phyloP scores from a whole-genome alignment of 2,329 filamentous ascomycete species.

The Ceratocystis destructans region DNA sequence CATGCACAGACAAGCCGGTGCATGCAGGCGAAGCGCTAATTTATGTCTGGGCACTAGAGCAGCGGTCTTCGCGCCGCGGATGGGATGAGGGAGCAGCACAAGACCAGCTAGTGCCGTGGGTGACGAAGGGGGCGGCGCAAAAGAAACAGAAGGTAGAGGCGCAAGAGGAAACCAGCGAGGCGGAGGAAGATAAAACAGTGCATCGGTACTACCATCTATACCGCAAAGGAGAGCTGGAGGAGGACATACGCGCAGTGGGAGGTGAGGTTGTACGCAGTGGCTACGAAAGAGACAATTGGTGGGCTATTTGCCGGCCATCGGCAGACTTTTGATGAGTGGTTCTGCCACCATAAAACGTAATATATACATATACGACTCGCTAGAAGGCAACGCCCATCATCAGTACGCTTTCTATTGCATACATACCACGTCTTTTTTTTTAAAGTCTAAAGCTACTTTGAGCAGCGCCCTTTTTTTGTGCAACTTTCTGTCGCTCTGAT shows the following conservation, averaged over 20 bases:
- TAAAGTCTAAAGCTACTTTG: too few species aligned
- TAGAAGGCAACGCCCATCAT: too few species aligned
- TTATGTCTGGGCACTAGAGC: slow-evolving; percentile 94
- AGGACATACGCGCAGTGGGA: slow-evolving; percentile 59
- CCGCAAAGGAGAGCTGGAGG: slow-evolving; percentile 69
- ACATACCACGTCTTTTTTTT: too few species aligned
- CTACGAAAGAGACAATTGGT: slow-evolving; percentile 98
- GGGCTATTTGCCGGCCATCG: slow-evolving; percentile 49
- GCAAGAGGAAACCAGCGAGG: background rate
- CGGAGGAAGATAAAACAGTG: slow-evolving; percentile 43
- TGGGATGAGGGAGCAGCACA: slow-evolving; percentile 77
- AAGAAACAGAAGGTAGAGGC: background rate
- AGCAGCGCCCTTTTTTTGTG: too few species aligned
- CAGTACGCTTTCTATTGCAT: too few species aligned
- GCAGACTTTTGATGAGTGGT: background rate
- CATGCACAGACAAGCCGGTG: background rate
- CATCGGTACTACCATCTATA: slow-evolving; percentile 94
- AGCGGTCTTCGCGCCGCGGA: slow-evolving; percentile 69
- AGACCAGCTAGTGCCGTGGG: slow-evolving; percentile 94
- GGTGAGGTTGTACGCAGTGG: slow-evolving; percentile 65
- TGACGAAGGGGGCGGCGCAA: slow-evolving; percentile 38
- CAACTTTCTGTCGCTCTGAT: background rate
- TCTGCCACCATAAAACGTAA: background rate
- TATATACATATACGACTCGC: background rate
- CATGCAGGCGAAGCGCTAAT: slow-evolving; percentile 53